Percentiles rank a stretch among this genome's conserved stretches.
phyloP scores from a whole-genome alignment of 306 rosid genomes.

The Trichosanthes cucumerina region DNA sequence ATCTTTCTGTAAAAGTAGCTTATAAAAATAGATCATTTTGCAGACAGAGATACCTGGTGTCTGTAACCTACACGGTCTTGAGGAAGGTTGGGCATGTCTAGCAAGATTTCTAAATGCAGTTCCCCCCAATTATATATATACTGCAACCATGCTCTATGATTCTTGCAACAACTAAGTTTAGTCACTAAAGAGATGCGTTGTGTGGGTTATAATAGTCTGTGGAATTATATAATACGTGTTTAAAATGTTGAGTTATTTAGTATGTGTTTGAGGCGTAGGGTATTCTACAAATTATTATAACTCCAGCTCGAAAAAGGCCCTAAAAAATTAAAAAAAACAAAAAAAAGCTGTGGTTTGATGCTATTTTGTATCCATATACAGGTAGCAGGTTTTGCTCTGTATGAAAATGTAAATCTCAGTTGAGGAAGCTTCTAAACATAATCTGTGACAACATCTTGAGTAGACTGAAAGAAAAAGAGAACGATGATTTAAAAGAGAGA shows the following conservation, averaged over 20 bases:
- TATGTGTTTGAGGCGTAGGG: too few species aligned
- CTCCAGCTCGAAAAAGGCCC: too few species aligned
- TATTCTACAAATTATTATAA: too few species aligned
- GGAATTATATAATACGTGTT: too few species aligned
- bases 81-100: conserved; percentile 90
- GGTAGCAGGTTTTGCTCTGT: conserved; percentile 66
- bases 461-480: conserved; percentile 32
- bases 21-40: conserved; percentile 8
- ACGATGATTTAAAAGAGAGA: conserved; percentile 16
- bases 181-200: too few species aligned
- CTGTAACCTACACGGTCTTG: conserved; percentile 60
- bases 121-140: conserved; percentile 56
- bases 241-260: too few species aligned
- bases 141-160: conserved; percentile 64
- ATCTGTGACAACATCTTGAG: conserved; percentile 40
- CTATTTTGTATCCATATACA: conserved; percentile 17
- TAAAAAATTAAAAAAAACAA: conserved; percentile 18
- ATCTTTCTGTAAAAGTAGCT: neutral
- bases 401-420: conserved; percentile 62
- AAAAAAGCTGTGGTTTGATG: neutral
- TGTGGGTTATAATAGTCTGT: too few species aligned
- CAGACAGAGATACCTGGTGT: conserved; percentile 53
- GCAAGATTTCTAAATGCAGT: conserved; percentile 73
- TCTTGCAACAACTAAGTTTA: conserved; percentile 67
- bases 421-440: conserved; percentile 45